phyloP scores from a whole-genome alignment of 768 basidiomycete genomes.

The Lentinula sp. region DNA sequence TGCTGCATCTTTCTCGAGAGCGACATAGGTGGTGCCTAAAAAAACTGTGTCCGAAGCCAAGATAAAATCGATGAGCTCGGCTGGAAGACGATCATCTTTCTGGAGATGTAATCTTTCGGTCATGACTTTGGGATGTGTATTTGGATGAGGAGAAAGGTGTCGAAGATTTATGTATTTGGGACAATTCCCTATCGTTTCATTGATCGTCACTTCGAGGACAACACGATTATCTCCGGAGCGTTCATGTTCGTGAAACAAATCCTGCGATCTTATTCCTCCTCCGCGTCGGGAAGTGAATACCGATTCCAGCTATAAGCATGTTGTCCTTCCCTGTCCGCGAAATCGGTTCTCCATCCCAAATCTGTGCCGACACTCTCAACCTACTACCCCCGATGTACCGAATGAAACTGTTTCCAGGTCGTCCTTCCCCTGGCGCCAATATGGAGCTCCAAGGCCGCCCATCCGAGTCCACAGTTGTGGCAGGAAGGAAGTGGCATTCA shows the following conservation, averaged over 20 bases:
- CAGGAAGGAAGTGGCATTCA: slow-evolving; percentile 46
- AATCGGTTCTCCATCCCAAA: slow-evolving; percentile 54
- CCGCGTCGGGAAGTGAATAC: slow-evolving; percentile 51
- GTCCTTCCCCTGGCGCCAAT: slow-evolving; percentile 37
- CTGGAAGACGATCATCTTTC: slow-evolving; percentile 36
- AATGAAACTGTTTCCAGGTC: slow-evolving; percentile 36
- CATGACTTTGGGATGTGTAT: slow-evolving; percentile 31
- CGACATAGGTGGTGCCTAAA: slow-evolving; percentile 46
- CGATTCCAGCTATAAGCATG: slow-evolving; percentile 48
- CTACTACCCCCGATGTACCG: slow-evolving; percentile 26
- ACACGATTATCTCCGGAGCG: slow-evolving; percentile 14
- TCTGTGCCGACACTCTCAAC: slow-evolving; percentile 28
- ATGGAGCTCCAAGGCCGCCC: slow-evolving; percentile 58
- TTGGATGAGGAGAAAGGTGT: slow-evolving; percentile 37
- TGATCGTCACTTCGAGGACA: slow-evolving; percentile 37
- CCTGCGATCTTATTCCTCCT: slow-evolving; percentile 63
- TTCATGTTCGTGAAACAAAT: slow-evolving; percentile 24
- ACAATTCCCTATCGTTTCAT: slow-evolving; percentile 62
- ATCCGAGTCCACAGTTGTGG: slow-evolving; percentile 45
- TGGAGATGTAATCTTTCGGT: slow-evolving; percentile 27
- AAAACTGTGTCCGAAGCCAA: slow-evolving; percentile 46
- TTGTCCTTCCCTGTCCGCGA: slow-evolving; percentile 25
- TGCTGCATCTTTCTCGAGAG: slow-evolving; percentile 27
- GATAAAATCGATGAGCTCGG: slow-evolving; percentile 43
- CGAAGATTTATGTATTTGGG: slow-evolving; percentile 65